These are phyloP conservation scores for Sugiyamaella qingdaonensis DNA, from an alignment of 805 yeast genomes.

Conservation along the genomic window DNA sequence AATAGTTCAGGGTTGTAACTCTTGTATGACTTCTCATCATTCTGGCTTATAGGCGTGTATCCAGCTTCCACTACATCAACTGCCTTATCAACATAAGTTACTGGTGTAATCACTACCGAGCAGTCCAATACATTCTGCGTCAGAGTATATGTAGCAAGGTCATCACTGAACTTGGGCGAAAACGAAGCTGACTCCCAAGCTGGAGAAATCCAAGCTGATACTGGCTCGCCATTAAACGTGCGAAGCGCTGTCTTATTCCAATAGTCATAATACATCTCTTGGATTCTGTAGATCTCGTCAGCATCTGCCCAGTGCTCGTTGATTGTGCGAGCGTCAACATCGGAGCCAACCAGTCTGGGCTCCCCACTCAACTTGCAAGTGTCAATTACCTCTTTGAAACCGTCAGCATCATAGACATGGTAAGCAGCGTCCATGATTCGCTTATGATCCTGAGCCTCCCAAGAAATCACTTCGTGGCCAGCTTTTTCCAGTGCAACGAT, in stretches of 20 bases:
- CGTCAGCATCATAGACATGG: conserved; percentile 13
- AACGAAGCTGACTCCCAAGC: conserved; percentile 16
- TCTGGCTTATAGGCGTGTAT: conserved; percentile 4
- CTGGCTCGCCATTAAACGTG: conserved; percentile 7
- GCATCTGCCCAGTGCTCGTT: conserved; percentile 14
- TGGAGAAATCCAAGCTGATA: conserved; percentile 17
- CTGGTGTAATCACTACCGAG: conserved; percentile 19
- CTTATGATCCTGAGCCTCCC: conserved; percentile 30
- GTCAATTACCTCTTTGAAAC: conserved; percentile 4
- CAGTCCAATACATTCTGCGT: conserved; percentile 21
- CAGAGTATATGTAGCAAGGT: conserved; percentile 49
- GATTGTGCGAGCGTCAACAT: background rate
- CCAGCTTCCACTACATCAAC: conserved; percentile 32
- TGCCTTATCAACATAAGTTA: conserved; percentile 34
- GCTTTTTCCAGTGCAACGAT: conserved; percentile 20
- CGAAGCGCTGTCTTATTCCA: conserved; percentile 34
- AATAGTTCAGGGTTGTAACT: conserved; percentile 45
- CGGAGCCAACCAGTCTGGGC: conserved; percentile 11
- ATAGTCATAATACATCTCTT: conserved; percentile 35
- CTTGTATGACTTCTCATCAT: conserved; percentile 4
- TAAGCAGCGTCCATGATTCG: background rate
- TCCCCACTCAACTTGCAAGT: conserved; percentile 14
- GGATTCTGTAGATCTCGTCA: conserved; percentile 23
- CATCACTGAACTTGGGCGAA: conserved; percentile 3
- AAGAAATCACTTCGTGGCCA: conserved; percentile 24